Base-by-base conservation (phyloP, 2,329 filamentous ascomycete genomes). In the Zymoseptoria ardabiliae region DNA sequence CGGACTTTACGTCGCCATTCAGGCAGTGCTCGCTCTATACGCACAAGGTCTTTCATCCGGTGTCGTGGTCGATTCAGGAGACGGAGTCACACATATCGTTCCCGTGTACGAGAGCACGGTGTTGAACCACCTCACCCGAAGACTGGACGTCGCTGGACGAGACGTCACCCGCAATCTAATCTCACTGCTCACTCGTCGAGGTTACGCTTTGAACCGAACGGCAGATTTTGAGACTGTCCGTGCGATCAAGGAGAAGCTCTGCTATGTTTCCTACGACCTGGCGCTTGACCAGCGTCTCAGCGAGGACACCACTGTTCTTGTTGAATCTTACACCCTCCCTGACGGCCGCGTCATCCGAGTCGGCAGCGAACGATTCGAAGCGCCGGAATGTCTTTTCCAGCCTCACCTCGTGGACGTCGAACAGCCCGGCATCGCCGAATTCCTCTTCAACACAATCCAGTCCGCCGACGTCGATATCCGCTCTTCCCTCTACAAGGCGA, bases 241-340 rank as follows among this genome's bases (percentile, higher is more conserved):
- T 63, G 93, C 97, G 76, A 97, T 99, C 81, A 99, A 99, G 80
- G 94, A 99, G 82, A 99, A 99, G 82, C 88, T 99, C 55, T 97
- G 94, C 82, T 99, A 99, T 75, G 93, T 99, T 59, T 97, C 92
- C 11, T 99, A 97, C 80, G 94, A 99, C 75, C 84, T 99, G 59
- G 91, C 96, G 76, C 82, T 99, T 58, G 94, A 99, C 81, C 92
- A 97, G 79, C 87, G 90, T 68, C 85, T 99, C 65, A 95, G 90
- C 71, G 94, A 99, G 78, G 94, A 99, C 70, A 99, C 94, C 17
- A 99, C 94, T 1, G 91, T 97, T 8, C 81, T 99, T 58, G 94
- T 99, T 10, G 94, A 99, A 77, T 95, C 90, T 73, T 99, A 99
- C 80, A 99, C 94, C 1, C 82, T 99, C 9, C 94, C 94, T 30